Base-by-base conservation (phyloP, 352 stramenopile genomes). In the Elongisporangium undulatum region DNA sequence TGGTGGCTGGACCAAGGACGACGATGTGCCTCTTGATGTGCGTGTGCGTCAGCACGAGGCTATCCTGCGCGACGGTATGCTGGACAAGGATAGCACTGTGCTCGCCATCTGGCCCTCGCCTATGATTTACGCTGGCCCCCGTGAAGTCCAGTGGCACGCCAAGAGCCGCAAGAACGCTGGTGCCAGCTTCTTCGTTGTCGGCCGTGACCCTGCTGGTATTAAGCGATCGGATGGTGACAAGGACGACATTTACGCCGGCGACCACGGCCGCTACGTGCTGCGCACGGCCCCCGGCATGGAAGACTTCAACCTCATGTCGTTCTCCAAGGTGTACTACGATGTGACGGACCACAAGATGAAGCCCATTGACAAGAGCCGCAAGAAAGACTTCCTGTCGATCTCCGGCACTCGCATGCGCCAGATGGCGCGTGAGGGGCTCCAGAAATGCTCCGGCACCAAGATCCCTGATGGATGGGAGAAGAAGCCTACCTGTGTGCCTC, bases 81-180 rank as follows among this genome's bases (percentile, higher is more conserved):
- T 99, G 16, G 94, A 99, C 79, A 94, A 95, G 56, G 82, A 83
- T n/a, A 98, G 87, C 54, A 99, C 97, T 1, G 96, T 99, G 62
- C 96, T 99, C 69, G 95, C 96, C 38, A 99, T 99, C 64, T 99
- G 97, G 97, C 97, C 97, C 26, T 94, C 95, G 62, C 97, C 97
- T 6, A 99, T 99, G 96, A 97, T 99, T 52, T 99, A 99, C 75
- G 97, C 95, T 23, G 97, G 97, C 13, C 97, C 97, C 13, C 98
- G 96, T 15, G 97, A 99, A 72, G 97, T 99, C 48, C 89, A 99
- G 71, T 99, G 98, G 84, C 97, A 99, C 76, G 97, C 97, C 52
- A 99, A 99, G 80, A 98, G 87, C 59, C 87, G 97, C 52, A 94
- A 97, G 67, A 98, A 94, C 52, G 97, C 94, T 61, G 97, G 97